These are phyloP conservation scores for Botrytis porri DNA, from an alignment of 2,329 filamentous ascomycete genomes.

Conservation along the genomic window DNA sequence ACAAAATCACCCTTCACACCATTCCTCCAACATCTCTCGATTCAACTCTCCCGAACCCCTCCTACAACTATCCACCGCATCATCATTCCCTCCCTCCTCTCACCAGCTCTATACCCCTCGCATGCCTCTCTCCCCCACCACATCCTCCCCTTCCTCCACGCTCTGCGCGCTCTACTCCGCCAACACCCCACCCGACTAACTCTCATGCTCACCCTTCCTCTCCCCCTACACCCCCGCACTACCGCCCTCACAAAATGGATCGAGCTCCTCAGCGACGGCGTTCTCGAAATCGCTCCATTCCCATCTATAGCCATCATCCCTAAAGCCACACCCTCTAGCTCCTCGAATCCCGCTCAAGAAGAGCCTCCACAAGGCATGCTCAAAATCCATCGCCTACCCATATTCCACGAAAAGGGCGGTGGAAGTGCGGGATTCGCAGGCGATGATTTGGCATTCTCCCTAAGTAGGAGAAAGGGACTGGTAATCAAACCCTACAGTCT, in stretches of 20 bases:
- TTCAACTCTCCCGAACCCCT: constrained; percentile 53
- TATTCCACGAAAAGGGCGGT: constrained; percentile 85
- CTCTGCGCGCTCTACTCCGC: constrained; percentile 71
- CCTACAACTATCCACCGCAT: constrained; percentile 71
- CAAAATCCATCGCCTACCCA: constrained; percentile 75
- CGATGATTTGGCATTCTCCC: constrained; percentile 85
- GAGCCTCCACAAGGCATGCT: constrained; percentile 85
- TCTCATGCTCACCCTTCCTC: constrained; percentile 71
- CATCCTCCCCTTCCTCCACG: constrained; percentile 78
- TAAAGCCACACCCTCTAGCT: constrained; percentile 48
- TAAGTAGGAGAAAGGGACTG: constrained; percentile 77
- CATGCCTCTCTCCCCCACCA: constrained; percentile 66
- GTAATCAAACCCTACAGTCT: constrained; percentile 85
- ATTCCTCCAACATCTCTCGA: constrained; percentile 59
- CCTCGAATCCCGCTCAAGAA: constrained; percentile 55
- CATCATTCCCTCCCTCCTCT: constrained; percentile 79
- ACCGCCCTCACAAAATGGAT: constrained; percentile 80
- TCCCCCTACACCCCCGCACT: constrained; percentile 73
- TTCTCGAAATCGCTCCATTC: constrained; percentile 79
- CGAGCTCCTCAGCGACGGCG: constrained; percentile 79
- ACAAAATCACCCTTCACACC: constrained; percentile 56
- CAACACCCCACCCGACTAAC: constrained; percentile 63
- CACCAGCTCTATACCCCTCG: constrained; percentile 77
- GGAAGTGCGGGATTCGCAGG: constrained; percentile 67
- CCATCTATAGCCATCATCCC: constrained; percentile 48